Evolutionary conservation across 139 green algal species (phyloP).

Genomic region (Ulvella scutata): DNA sequence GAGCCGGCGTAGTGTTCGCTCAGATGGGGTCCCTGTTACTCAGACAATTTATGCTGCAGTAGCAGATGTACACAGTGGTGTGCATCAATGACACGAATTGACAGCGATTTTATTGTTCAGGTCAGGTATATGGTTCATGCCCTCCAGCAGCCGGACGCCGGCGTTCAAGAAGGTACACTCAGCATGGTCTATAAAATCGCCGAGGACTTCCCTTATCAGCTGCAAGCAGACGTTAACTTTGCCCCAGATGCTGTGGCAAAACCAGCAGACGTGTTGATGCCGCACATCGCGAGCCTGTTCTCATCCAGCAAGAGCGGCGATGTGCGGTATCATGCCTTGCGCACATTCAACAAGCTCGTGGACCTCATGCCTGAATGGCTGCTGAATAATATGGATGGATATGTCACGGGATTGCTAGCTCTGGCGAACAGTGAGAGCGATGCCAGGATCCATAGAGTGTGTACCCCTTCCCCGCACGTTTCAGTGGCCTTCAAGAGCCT

Average conservation of each 20-base stretch:
- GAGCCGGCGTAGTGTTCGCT: no score
- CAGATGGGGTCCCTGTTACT: no score
- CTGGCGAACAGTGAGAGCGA: slow-evolving; percentile 44
- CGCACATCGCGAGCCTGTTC: slow-evolving; percentile 48
- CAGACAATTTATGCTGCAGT: no score
- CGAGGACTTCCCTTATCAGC: slow-evolving; percentile 37
- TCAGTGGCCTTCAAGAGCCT: no score
- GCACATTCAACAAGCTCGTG: slow-evolving; percentile 56
- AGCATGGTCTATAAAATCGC: slow-evolving; percentile 78
- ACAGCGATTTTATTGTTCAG: not conserved
- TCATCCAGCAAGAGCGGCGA: slow-evolving; percentile 9
- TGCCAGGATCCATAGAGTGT: slow-evolving; percentile 81
- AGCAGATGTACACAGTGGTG: no score
- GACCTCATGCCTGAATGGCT: slow-evolving; percentile 29
- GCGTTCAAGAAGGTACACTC: slow-evolving; percentile 64
- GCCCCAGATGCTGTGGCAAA: not conserved
- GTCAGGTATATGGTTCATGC: not conserved
- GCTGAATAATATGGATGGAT: slow-evolving; percentile 18
- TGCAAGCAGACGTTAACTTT: slow-evolving; percentile 34
- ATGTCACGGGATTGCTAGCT: slow-evolving; percentile 68
- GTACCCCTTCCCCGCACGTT: no score
- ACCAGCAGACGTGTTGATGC: slow-evolving; percentile 38
- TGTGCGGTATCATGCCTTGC: slow-evolving; percentile 28
- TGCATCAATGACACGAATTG: not conserved
- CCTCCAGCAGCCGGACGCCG: slow-evolving; percentile 12